Base-by-base conservation (phyloP, 1,284 basidiomycete species). In the Cutaneotrichosporon daszewskae region DNA sequence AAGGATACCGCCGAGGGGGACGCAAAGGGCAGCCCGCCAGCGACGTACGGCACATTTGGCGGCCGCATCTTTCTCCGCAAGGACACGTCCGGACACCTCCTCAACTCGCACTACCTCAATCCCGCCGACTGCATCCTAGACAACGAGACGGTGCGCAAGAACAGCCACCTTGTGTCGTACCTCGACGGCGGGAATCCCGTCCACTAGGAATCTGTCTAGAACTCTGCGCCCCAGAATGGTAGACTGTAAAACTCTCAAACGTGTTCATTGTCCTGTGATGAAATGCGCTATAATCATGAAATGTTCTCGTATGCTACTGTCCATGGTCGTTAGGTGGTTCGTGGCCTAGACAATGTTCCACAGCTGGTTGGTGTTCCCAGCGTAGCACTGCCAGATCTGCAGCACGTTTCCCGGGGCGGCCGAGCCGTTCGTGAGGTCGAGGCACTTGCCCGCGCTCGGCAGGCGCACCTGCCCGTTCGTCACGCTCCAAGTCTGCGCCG, bases 51-150 rank as follows among this genome's bases (percentile, higher is more conserved):
- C 16, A 31, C 16, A 9, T 31, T 16, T 44, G 59, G 53, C 22
- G 62, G 61, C 5, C 49, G 57, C 19, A 54, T 64, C 33, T 64
- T 61, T 46, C 41, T 53, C 32, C 52, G 59, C 17, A 32, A 43
- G 12, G 44, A 45, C 11, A 42, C 47, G n/a, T 51, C 55, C 0
- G 62, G 62, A 8, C 59, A 64, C 46, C 44, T 61, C 4, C 46
- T 64, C 19, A 19, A 53, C n/a, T 37, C 51, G 4, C 58, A 61
- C 48, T 64, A 64, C 32, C 43, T 64, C 11, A 29, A 47, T n/a
- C 35, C 39, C 1, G 40, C 25, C 22, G 43, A 58, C 36, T 57
- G 50, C 10, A 58, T 64, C 28, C 53, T 64, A 17, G 49, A 61
- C 22, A 46, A 58, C 45, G 53, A 51, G 4, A 40, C 46, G 11